Evolutionary conservation across 495 filamentous ascomycete genomes (phyloP), one percentile per base, ranked within the genome.

Genomic region (Penicillium nucicola): DNA sequence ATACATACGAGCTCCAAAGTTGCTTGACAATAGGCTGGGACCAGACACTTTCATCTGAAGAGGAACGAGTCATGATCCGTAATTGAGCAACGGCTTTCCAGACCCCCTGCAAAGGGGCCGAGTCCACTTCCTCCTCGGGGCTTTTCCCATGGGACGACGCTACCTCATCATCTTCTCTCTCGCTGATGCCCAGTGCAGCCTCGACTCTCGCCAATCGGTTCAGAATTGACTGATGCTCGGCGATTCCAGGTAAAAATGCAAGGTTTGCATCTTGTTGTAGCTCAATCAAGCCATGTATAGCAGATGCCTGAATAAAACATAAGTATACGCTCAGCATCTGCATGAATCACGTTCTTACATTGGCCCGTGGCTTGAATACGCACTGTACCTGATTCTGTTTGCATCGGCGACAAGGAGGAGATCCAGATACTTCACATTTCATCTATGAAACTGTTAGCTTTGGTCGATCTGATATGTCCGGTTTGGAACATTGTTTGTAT

Each of bases 351-450:
- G 23, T 36, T 33, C 64, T 50, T 41, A 74, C 68, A 66, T 74
- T 71, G 15, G 68, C 67, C 33, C 70, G 54, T n/a, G 68, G 70
- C 44, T 68, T 70, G 48, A 74, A 74, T 13, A 74, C 48, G 52
- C 70, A 74, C 23, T 65, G 34, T 5, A 59, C 50, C n/a, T 63
- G 60, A 36, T 50, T 61, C n/a, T 58, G 58, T 37, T 56, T 50
- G 44, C 70, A 74, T 45, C 70, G 62, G 33, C 65, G 66, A 56
- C 69, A 72, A 12, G 68, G 65, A 33, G 67, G 57, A 32, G 51
- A 25, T n/a, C 65, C 67, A 34, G 69, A 65, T 1, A 72, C 65
- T 45, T 70, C 65, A 57, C 70, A 74, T 66, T 63, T 67, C 70
- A 74, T 74, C 66, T 69, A 14, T 17, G 18, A 10, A 1, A 13